Evolutionary conservation across 345 rosid species (phyloP), one percentile per base, ranked within the genome.

Genomic region (Brassica incana): DNA sequence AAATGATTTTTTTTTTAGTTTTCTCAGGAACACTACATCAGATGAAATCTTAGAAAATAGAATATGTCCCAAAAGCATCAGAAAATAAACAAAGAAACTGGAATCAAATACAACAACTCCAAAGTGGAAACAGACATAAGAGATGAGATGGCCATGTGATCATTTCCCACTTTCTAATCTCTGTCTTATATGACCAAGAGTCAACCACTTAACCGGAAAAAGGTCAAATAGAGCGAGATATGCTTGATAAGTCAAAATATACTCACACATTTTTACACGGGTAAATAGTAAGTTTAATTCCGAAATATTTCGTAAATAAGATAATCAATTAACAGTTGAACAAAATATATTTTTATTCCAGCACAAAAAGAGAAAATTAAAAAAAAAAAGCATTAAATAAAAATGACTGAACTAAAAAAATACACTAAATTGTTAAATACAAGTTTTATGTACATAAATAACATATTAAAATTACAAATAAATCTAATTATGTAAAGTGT

Each of bases 81-180:
- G 52, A 65, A 36, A 72, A 38, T 18, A 78, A 72, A 43, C 50
- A 43, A 65, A 56, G 65, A 72, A 63, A 79, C 11, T 79, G 78
- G 78, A 67, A 73, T 67, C 78, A 67, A 59, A 59, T 59, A 45
- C 56, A 78, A 67, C 77, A 30, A 73, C 73, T 79, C 82, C 82
- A 73, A 73, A 79, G 69, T 73, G 77, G 82, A 79, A 67, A 73
- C 74, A 79, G 69, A 73, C 74, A 43, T 23, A 43, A 60, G 32
- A 73, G 10, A 68, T 79, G 82, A 43, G 73, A 60, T 78, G 82
- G 78, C 78, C 82, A 79, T 79, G 74, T 79, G 82, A 67, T 73
- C n/a, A 43, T 16, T 73, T 65, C n/a, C 77, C 81, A 72, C 72
- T 66, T 15, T 8, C 60, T 54, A 64, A 77, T 67, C 29, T 30